Conservation (phyloP, 305 asterid genomes). For the Salvia sclarea region DNA sequence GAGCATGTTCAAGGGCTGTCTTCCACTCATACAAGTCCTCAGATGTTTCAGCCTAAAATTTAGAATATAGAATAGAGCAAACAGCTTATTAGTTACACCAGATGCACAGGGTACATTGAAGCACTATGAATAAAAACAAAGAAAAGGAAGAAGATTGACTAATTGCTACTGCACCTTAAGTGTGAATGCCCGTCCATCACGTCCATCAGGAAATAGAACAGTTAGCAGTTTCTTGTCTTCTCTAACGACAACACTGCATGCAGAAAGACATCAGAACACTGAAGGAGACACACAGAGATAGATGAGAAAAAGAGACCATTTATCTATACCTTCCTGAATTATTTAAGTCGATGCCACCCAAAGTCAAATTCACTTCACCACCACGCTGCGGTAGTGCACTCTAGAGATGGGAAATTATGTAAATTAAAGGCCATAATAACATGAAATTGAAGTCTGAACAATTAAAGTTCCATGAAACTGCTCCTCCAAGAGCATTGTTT, state of each 20-base stretch:
- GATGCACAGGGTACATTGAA: constrained; percentile 18
- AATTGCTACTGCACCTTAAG: constrained; percentile 67
- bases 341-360: constrained; percentile 96
- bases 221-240: constrained; percentile 97
- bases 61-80: constrained; percentile 28
- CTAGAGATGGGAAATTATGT: constrained; percentile 40
- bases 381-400: constrained; percentile 93
- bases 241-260: constrained; percentile 93
- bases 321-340: constrained; percentile 82
- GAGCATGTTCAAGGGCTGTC: constrained; percentile 94
- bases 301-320: constrained; percentile 11
- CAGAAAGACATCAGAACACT: constrained; percentile 20
- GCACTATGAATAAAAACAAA: constrained; percentile 4
- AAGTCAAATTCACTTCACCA: constrained; percentile 91
- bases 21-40: constrained; percentile 99
- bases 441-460: constrained; percentile 25
- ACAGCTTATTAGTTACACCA: constrained; percentile 17
- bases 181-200: constrained; percentile 96
- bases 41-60: constrained; percentile 85
- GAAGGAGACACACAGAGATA: constrained; percentile 30
- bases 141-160: background rate
- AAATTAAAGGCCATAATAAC: constrained; percentile 29
- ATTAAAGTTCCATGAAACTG: constrained; percentile 24
- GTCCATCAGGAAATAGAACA: constrained; percentile 97
- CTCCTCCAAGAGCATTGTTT: constrained; percentile 7